phyloP scores from a whole-genome alignment of 441 rosid species.

The Populus trichocarpa region DNA sequence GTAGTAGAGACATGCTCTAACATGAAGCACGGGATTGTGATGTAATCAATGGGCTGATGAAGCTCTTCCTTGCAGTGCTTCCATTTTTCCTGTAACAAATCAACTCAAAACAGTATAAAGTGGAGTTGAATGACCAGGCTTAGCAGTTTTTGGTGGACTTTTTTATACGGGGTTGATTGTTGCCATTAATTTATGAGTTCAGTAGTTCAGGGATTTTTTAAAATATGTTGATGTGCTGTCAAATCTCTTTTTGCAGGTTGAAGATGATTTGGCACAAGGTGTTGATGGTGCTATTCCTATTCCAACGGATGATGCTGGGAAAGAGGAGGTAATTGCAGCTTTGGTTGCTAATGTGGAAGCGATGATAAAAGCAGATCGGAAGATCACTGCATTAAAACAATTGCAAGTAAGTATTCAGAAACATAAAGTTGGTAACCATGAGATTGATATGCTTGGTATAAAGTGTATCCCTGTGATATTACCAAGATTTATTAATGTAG shows the following conservation, averaged over 20 bases:
- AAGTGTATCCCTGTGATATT: constrained; percentile 4
- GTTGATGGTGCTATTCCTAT: constrained; percentile 62
- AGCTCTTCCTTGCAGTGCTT: background rate
- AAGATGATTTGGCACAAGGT: constrained; percentile 74
- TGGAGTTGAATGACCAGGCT: background rate
- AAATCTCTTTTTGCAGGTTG: constrained; percentile 43
- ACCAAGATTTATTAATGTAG: constrained; percentile 32
- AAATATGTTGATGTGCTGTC: background rate
- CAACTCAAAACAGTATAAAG: background rate
- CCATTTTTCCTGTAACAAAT: background rate
- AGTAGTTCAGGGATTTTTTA: background rate
- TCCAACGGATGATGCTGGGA: constrained; percentile 64
- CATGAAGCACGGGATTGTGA: background rate
- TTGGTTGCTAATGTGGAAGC: constrained; percentile 81
- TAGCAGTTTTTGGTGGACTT: background rate
- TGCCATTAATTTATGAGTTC: background rate
- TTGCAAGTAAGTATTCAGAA: constrained; percentile 59
- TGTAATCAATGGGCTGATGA: background rate
- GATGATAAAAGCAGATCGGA: constrained; percentile 93
- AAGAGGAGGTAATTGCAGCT: constrained; percentile 78
- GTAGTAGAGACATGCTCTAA: background rate
- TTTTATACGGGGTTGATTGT: background rate
- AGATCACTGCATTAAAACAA: constrained; percentile 92
- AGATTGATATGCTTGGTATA: background rate
- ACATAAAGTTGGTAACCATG: background rate